phyloP scores from a whole-genome alignment of 768 basidiomycete genomes.

The Hericium rajendrae region DNA sequence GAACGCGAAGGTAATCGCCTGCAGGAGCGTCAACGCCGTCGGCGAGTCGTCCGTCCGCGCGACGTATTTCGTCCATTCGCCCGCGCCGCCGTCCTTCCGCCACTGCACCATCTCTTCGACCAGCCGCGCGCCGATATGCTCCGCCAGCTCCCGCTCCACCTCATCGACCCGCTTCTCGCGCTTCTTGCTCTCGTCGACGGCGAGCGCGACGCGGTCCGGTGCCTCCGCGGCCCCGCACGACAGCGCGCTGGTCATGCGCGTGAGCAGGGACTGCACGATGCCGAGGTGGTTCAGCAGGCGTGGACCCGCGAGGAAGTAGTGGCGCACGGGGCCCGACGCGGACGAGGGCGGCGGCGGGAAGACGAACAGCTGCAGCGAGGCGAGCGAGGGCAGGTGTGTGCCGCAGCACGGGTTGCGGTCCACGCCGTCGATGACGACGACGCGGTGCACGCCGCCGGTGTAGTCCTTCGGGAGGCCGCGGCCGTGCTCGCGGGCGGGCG shows the following conservation, averaged over 20 bases:
- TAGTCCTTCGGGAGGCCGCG: conserved; percentile 65
- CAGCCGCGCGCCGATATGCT: conserved; percentile 33
- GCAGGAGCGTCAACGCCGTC: conserved; percentile 51
- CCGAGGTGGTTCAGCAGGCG: conserved; percentile 58
- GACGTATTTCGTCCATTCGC: conserved; percentile 36
- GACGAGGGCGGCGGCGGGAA: conserved; percentile 56
- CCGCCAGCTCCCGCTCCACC: conserved; percentile 57
- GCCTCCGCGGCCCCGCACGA: conserved; percentile 62
- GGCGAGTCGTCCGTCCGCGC: conserved; percentile 54
- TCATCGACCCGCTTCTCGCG: conserved; percentile 62
- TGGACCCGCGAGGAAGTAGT: conserved; percentile 79
- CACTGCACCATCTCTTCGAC: conserved; percentile 24
- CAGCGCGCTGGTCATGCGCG: conserved; percentile 46
- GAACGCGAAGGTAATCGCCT: conserved; percentile 44
- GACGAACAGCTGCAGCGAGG: conserved; percentile 64
- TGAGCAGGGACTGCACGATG: conserved; percentile 45
- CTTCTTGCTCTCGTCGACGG: conserved; percentile 57
- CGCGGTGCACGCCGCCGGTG: conserved; percentile 66
- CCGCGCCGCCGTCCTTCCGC: conserved; percentile 15
- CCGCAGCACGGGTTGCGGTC: conserved; percentile 83
- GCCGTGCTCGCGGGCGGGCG: conserved; percentile 41
- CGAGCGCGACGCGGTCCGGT: conserved; percentile 56
- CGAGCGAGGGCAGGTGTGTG: conserved; percentile 73
- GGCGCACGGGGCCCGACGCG: conserved; percentile 51
- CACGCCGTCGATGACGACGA: conserved; percentile 73